Conservation (phyloP, 106 monocot genomes). For the Allium sativum region DNA sequence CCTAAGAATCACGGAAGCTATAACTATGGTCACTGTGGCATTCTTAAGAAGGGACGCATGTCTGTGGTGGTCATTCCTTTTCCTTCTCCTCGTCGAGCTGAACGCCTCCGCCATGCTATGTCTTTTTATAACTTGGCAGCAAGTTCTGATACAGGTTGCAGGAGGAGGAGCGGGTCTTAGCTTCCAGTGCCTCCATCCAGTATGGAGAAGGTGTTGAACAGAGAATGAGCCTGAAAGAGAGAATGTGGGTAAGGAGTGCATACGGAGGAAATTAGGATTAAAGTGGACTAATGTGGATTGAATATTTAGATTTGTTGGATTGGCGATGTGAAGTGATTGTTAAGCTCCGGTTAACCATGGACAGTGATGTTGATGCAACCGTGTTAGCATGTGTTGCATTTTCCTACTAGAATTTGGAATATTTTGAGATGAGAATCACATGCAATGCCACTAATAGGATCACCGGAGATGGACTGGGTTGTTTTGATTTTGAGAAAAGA, state of each 20-base stretch:
- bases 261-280: slow-evolving; percentile 67
- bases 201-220: slow-evolving; percentile 50
- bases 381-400: slow-evolving; percentile 87
- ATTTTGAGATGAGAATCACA: slow-evolving; percentile 54
- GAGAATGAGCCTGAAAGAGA: slow-evolving; percentile 52
- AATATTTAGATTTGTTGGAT: slow-evolving; percentile 70
- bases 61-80: slow-evolving; percentile 9
- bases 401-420: slow-evolving; percentile 75
- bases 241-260: slow-evolving; percentile 78
- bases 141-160: slow-evolving; percentile 1
- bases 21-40: slow-evolving; percentile 96
- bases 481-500: slow-evolving; percentile 80
- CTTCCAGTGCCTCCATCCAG: slow-evolving; percentile 24
- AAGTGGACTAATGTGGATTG: slow-evolving; percentile 22
- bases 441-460: slow-evolving; percentile 56
- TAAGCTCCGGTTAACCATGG: slow-evolving; percentile 58
- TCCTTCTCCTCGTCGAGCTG: slow-evolving; percentile 26
- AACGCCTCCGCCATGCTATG: slow-evolving; percentile 50
- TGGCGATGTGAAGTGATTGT: slow-evolving; percentile 48
- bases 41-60: slow-evolving; percentile 89
- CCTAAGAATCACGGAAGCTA: slow-evolving; percentile 82
- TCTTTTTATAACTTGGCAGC: slow-evolving; percentile 33
- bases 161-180: slow-evolving; percentile 25
- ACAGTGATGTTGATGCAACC: slow-evolving; percentile 85
- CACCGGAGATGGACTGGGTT: slow-evolving; percentile 72